These are phyloP conservation scores for Fusarium musae DNA, from an alignment of 2,329 filamentous ascomycete genomes.

Conservation along the genomic window DNA sequence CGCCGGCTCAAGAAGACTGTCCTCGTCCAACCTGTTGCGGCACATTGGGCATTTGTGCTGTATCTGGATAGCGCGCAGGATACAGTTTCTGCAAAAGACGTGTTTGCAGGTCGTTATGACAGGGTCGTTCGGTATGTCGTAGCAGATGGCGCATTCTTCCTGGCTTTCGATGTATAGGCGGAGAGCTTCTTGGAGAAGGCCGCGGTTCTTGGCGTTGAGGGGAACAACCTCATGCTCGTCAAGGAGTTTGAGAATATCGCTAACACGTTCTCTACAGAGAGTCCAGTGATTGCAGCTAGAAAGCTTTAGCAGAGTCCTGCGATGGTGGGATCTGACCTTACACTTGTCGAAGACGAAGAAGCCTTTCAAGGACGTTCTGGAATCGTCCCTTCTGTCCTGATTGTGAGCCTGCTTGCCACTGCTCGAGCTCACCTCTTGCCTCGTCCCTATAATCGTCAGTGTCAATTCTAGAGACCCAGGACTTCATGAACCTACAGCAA, in stretches of 20 bases:
- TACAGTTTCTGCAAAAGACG: slow-evolving; percentile 79
- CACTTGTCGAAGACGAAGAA: slow-evolving; percentile 84
- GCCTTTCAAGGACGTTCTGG: slow-evolving; percentile 80
- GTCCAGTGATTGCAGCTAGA: slow-evolving; percentile 85
- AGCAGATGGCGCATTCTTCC: slow-evolving; percentile 85
- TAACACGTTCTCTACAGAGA: slow-evolving; percentile 79
- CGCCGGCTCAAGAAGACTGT: slow-evolving; percentile 71
- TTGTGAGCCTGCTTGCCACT: slow-evolving; percentile 62
- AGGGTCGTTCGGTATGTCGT: slow-evolving; percentile 76
- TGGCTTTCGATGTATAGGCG: slow-evolving; percentile 81
- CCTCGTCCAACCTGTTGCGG: slow-evolving; percentile 72
- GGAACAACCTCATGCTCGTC: slow-evolving; percentile 74
- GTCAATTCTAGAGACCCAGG: not conserved
- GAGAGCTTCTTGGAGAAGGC: slow-evolving; percentile 78
- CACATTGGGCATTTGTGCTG: slow-evolving; percentile 90
- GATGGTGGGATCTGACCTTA: slow-evolving; percentile 42
- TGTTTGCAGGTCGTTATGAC: slow-evolving; percentile 90
- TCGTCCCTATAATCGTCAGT: slow-evolving; percentile 62
- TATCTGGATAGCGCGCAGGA: slow-evolving; percentile 76
- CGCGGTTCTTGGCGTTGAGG: slow-evolving; percentile 77
- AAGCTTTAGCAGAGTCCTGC: slow-evolving; percentile 2
- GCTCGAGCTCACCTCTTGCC: slow-evolving; percentile 76
- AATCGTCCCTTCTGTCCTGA: slow-evolving; percentile 67
- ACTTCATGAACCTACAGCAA: slow-evolving; percentile 64
- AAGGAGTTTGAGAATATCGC: slow-evolving; percentile 75